phyloP scores from a whole-genome alignment of 106 monocot species.

The Iris macrosiphon region DNA sequence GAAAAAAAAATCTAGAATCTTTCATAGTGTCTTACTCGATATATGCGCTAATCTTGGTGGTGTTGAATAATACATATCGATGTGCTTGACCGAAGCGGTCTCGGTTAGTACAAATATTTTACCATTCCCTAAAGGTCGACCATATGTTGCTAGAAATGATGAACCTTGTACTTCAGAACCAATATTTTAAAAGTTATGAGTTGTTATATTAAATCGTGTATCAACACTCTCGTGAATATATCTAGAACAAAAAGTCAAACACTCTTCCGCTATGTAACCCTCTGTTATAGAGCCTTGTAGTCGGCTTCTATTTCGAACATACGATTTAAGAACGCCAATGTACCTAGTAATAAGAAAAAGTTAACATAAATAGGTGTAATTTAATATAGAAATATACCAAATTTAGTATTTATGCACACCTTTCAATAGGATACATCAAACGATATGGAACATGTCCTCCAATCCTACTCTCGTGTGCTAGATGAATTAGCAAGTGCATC shows the following conservation, averaged over 20 bases:
- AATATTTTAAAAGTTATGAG: not conserved
- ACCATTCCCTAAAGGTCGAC: not conserved
- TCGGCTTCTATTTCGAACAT: not conserved
- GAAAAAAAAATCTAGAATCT: not conserved
- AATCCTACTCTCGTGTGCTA: not conserved
- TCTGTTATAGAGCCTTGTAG: slow-evolving; percentile 8
- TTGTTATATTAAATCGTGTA: not conserved
- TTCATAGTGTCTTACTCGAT: not conserved
- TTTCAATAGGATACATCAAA: slow-evolving; percentile 9
- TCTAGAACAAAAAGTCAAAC: not conserved
- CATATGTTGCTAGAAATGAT: too few species aligned
- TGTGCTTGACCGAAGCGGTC: not conserved
- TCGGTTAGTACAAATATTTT: not conserved
- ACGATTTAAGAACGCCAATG: not conserved
- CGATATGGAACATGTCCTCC: not conserved
- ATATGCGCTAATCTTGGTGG: not conserved
- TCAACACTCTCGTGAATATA: not conserved
- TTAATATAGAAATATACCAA: not conserved
- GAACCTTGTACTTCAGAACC: not conserved
- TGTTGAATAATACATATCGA: not conserved
- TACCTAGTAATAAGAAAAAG: not conserved
- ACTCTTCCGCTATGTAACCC: slow-evolving; percentile 11
- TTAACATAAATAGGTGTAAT: not conserved
- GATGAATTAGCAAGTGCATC: slow-evolving; percentile 8
- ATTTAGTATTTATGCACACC: not conserved